Evolutionary conservation across 106 monocot genomes (phyloP).

Genomic region (Dendrobium chrysotoxum): DNA sequence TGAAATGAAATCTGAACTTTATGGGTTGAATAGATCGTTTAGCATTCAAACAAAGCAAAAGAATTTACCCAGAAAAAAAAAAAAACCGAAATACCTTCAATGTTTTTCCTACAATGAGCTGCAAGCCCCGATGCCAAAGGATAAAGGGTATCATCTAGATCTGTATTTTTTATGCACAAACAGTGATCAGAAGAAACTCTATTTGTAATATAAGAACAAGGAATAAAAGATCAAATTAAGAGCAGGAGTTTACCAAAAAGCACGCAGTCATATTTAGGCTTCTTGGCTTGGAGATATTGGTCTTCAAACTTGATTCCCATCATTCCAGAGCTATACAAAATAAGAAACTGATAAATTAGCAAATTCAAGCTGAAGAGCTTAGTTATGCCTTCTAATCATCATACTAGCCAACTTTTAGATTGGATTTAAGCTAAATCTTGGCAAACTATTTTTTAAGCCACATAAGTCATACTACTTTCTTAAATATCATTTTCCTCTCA

Average conservation of each 20-base stretch:
- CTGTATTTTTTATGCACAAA: slow-evolving; percentile 19
- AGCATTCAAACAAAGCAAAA: neutral
- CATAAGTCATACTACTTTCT: too few relatives aligned
- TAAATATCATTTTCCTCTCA: too few relatives aligned
- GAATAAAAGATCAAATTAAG: neutral
- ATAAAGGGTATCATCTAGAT: slow-evolving; percentile 93
- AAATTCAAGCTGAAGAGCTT: neutral
- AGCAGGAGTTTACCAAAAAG: slow-evolving; percentile 55
- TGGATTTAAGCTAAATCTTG: too few relatives aligned
- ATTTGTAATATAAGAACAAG: neutral
- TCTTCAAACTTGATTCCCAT: slow-evolving; percentile 49
- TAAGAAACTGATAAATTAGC: neutral
- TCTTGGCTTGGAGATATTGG: slow-evolving; percentile 29
- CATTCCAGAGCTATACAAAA: neutral
- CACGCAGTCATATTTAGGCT: slow-evolving; percentile 65
- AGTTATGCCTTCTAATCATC: neutral
- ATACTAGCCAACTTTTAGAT: neutral
- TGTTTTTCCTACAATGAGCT: slow-evolving; percentile 53
- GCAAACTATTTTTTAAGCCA: too few relatives aligned
- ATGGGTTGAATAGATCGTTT: neutral
- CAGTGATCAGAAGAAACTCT: neutral
- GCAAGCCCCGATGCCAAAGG: slow-evolving; percentile 70
- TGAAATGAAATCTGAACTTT: neutral
- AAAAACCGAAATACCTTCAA: slow-evolving; percentile 36
- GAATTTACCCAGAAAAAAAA: neutral